phyloP scores from a whole-genome alignment of 2,329 filamentous ascomycete species.

The Coleophoma eucalyptorum region DNA sequence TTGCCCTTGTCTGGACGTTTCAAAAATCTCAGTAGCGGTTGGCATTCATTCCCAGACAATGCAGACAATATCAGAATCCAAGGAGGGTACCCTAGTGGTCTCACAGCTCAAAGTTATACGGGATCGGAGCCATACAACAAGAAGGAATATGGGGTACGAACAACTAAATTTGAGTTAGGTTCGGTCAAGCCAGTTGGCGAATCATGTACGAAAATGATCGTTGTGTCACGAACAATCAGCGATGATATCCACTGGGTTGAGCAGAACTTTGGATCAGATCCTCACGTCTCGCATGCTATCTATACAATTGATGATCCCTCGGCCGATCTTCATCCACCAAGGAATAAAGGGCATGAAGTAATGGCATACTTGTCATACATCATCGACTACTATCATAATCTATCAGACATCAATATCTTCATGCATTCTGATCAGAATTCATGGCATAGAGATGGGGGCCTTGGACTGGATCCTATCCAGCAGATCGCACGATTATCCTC shows the following conservation, averaged over 20 bases:
- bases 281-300: conserved; percentile 7
- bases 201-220: conserved; percentile 15
- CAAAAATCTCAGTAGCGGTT: background rate
- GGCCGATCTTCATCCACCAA: conserved; percentile 42
- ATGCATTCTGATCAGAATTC: conserved; percentile 43
- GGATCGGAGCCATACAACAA: background rate
- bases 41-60: no score
- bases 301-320: conserved; percentile 21
- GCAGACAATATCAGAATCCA: background rate
- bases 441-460: conserved; percentile 24
- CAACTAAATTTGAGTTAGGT: conserved; percentile 5
- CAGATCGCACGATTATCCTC: conserved; percentile 17
- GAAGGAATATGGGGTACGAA: background rate
- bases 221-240: conserved; percentile 11
- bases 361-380: conserved; percentile 47
- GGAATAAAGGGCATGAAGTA: conserved; percentile 35
- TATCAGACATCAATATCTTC: conserved; percentile 31
- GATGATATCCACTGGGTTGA: conserved; percentile 20
- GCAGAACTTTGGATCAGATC: conserved; percentile 11
- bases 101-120: no score
- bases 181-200: conserved; percentile 8
- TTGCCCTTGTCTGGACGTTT: conserved; percentile 5
- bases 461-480: conserved; percentile 29
- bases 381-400: conserved; percentile 56
- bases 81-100: no score